A percentile compares a stretch with the other conserved stretches of the same genome.
phyloP scores from a whole-genome alignment of 2,329 filamentous ascomycete species.

The Aspergillus sp. region DNA sequence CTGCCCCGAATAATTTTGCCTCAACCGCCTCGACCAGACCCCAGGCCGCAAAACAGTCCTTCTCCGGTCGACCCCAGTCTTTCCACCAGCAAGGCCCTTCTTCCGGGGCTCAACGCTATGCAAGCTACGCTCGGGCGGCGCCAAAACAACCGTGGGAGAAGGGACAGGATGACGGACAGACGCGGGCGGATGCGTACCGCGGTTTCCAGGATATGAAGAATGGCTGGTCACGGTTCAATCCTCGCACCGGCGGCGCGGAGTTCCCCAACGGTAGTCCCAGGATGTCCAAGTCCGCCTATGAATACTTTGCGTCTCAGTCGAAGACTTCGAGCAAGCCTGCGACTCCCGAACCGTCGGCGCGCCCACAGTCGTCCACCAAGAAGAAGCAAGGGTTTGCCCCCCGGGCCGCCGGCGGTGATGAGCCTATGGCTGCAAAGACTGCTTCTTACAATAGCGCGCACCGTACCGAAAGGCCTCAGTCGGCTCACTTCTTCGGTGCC shows the following conservation, averaged over 20 bases:
- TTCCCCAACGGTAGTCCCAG: too few species aligned
- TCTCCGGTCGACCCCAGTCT: slow-evolving; percentile 16
- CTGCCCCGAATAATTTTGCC: slow-evolving; percentile 22
- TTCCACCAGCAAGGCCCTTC: slow-evolving; percentile 33
- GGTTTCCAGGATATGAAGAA: slow-evolving; percentile 46
- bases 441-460: slow-evolving; percentile 47
- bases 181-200: slow-evolving; percentile 43
- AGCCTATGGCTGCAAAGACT: slow-evolving; percentile 54
- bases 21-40: slow-evolving; percentile 17
- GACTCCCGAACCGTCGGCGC: slow-evolving; percentile 30
- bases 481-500: slow-evolving; percentile 34
- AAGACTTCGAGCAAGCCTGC: slow-evolving; percentile 30
- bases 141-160: slow-evolving; percentile 38
- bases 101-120: slow-evolving; percentile 38
- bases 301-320: slow-evolving; percentile 22
- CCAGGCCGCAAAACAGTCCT: slow-evolving; percentile 16
- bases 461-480: slow-evolving; percentile 31
- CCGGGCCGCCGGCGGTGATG: slow-evolving; percentile 57
- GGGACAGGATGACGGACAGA: slow-evolving; percentile 37
- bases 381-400: slow-evolving; percentile 59
- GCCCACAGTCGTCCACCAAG: slow-evolving; percentile 43
- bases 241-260: slow-evolving; percentile 24
- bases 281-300: slow-evolving; percentile 37
- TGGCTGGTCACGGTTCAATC: slow-evolving; percentile 42
- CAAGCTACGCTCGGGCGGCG: slow-evolving; percentile 39